Base-by-base conservation (phyloP, 768 basidiomycete genomes). In the Suillus hirtellus region DNA sequence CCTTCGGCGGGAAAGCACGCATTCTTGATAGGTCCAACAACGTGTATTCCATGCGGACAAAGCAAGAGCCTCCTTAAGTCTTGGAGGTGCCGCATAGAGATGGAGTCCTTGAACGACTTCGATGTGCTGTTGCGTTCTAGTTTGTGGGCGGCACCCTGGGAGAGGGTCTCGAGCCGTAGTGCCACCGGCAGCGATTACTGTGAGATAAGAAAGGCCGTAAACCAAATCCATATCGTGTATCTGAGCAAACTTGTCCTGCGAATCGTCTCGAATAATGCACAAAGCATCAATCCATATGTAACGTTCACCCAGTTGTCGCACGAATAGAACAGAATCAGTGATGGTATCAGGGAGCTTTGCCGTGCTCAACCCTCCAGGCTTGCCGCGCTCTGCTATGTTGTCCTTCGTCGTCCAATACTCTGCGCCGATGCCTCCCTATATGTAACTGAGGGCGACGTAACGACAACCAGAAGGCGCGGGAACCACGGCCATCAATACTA, bases 271-370 rank as follows among this genome's bases (percentile, higher is more conserved):
- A 40, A 64, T 61, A 43, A 72, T 73, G 15, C 71, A 72, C 0
- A 72, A 21, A 3, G 71, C 64, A 27, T 72, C 72, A 3, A 73
- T 66, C 71, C 72, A 72, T 19, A 72, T 44, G 42, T 72, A 74
- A 19, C 66, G 66, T 49, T 69, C 64, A 46, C 70, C 66, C 12
- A 75, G 67, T 42, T 59, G 53, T 8, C 44, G 65, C 11, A 66
- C 64, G 11, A 75, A 56, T 5, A 65, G 63, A 1, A 72, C 64
- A 12, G 73, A 68, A 54, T 73, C 73, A 46, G 60, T 53, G 35
- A 73, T 71, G 3, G 71, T 72, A 21, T 63, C 31, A 6, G 71
- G 69, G 31, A 73, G 60, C 10, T 61, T 56, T n/a, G 61, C 40
- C 1, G 59, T 54, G 17, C 15, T 61, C 64, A 53, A 14, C 15